Conservation (phyloP, 371 early-diverging fungal genomes). For the Basidiobolus meristosporus region DNA sequence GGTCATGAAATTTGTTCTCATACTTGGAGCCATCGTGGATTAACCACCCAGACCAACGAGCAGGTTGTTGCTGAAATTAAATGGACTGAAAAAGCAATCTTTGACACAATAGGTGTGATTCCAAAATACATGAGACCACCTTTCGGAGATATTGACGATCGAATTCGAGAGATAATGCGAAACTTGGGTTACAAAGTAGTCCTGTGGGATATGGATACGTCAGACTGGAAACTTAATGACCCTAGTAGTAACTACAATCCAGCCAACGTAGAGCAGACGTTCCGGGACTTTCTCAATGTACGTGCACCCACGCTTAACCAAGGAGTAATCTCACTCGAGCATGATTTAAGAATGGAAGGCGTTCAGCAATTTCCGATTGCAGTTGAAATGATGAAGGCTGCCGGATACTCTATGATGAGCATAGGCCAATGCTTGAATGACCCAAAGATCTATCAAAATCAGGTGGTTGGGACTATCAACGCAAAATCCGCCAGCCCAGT, state of each 20-base stretch:
- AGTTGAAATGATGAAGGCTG: neutral
- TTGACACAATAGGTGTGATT: constrained; percentile 29
- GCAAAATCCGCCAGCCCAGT: too few species aligned
- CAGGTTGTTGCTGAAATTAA: constrained; percentile 50
- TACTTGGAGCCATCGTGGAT: constrained; percentile 34
- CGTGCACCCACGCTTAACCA: neutral
- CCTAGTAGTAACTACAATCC: constrained; percentile 5
- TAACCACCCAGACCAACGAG: constrained; percentile 37
- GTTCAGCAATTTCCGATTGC: neutral
- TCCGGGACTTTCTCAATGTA: constrained; percentile 7
- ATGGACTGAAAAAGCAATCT: constrained; percentile 41
- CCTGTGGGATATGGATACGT: constrained; percentile 17
- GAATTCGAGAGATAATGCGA: constrained; percentile 31
- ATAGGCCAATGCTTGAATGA: neutral
- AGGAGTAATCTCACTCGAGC: constrained; percentile 10
- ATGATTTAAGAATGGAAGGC: constrained; percentile 6
- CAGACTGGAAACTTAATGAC: constrained; percentile 10
- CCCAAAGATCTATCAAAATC: too few species aligned
- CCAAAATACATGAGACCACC: constrained; percentile 33
- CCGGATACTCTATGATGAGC: neutral
- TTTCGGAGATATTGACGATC: constrained; percentile 43
- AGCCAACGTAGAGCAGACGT: constrained; percentile 8
- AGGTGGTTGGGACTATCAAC: too few species aligned
- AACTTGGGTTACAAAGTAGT: constrained; percentile 27
- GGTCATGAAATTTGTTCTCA: constrained; percentile 19